Base-by-base conservation (phyloP, 2,329 filamentous ascomycete species). In the Sordariomycetes sp. region DNA sequence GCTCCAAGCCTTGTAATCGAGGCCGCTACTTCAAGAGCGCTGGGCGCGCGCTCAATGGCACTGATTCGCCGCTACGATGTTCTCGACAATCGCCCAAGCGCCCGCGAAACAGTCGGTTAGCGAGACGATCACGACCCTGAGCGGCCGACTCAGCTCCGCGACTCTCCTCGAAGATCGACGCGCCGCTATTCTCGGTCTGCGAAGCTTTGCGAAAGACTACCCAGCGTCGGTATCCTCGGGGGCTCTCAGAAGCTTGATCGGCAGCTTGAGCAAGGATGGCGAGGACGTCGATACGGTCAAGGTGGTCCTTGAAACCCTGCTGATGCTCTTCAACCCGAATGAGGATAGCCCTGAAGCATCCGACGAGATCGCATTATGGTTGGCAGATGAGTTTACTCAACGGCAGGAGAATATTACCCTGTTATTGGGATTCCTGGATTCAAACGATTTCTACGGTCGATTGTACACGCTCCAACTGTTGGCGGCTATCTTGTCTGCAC, bases 331-430 rank as follows among this genome's bases (percentile, higher is more conserved):
- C 57, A 78, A 61, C 42, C 76, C 77, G 26, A 79, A 79, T 46
- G 67, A 72, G 46, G 65, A 68, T 52, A 93, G 86, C 68, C 74
- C 86, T 21, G 90, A 96, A 70, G 86, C 90, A 35, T 94, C 90
- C 11, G 90, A 96, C 44, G 92, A 98, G 59, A 93, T 98, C 47
- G 83, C 83, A 14, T 67, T 96, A 19, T 98, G 92, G 87, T 70
- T 98, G 39, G 92, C 92, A 35, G 92, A 98, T 60, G 90, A 96
- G 58, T 98, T 98, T 55, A 95, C 92, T 21, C 88, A 94, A 68
- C 80, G 86, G 42, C 88, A 95, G 74, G 90, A 96, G 61, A 96
- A 98, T 57, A 90, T 95, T 41, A 90, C 86, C 3, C 68, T 92
- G 12, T 73, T 98, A 17, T 75, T 98, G 40, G 83, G 92, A 53